Evolutionary conservation across 768 basidiomycete genomes (phyloP), one percentile per base, ranked within the genome.

Genomic region (Pleurotus tuber-regium): DNA sequence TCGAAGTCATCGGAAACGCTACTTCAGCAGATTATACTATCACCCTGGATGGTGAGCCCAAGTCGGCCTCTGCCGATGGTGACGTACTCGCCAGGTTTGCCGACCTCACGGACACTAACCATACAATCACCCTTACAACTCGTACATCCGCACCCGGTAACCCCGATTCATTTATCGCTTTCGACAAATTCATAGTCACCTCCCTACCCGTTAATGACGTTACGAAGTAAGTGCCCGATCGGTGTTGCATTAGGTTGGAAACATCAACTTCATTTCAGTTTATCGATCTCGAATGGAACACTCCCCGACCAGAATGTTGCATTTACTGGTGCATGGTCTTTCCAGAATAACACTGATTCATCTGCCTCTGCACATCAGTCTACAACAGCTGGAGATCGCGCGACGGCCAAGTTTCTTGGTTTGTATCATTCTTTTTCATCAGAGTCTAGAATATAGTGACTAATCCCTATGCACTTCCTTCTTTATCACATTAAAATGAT

Each of bases 241-340:
- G 24, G 26, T 4, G 2, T 38, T 16, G 16, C 7, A 44, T 25
- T 8, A 3, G 14, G n/a, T n/a, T 6, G 9, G 10, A 26, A 44
- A 25, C 6, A 6, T 44, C 12, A 18, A 30, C 6, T 26, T 30
- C 23, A 24, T 28, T 21, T 40, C 26, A 50, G 49, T 24, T 18
- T 41, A 41, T 42, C 19, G 21, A 43, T 43, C 24, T n/a, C 25
- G 12, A 39, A 14, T n/a, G 25, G 26, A 9, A 38, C 46, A 10
- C 46, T 50, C 7, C 49, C 35, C 28, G 49, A 50, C 14, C 14
- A 25, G 16, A 28, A 16, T 18, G 38, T 56, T 41, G 25, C 51
- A 31, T 87, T 79, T 60, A 61, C 60, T 49, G 86, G 87, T 6
- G 63, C 65, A 7, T 90, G 87, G 87, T 70, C 67, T 35, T 71